Percentiles rank a stretch among this genome's conserved stretches.
Conservation (phyloP, 2,329 filamentous ascomycete species). For the Phyllosticta citriasiana region DNA sequence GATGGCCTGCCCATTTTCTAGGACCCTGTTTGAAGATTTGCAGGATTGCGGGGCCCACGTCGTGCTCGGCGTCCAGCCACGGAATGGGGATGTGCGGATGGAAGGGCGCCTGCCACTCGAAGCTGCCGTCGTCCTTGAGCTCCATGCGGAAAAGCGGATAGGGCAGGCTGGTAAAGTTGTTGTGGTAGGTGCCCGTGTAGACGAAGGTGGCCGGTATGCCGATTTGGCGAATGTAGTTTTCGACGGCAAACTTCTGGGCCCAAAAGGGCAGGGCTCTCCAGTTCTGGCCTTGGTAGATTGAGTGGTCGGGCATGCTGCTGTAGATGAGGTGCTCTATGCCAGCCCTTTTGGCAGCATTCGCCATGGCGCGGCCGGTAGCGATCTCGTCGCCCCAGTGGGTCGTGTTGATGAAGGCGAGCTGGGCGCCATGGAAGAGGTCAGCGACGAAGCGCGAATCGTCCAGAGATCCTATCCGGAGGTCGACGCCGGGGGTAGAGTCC, state of each 20-base stretch:
- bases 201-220: slow-evolving; percentile 82
- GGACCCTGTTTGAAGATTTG: slow-evolving; percentile 94
- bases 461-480: slow-evolving; percentile 54
- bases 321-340: slow-evolving; percentile 89
- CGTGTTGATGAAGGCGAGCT: slow-evolving; percentile 94
- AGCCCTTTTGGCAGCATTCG: slow-evolving; percentile 76
- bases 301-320: slow-evolving; percentile 94
- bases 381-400: slow-evolving; percentile 95
- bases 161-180: slow-evolving; percentile 89
- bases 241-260: slow-evolving; percentile 85
- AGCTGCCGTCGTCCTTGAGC: slow-evolving; percentile 71
- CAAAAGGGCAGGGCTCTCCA: slow-evolving; percentile 86
- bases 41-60: slow-evolving; percentile 81
- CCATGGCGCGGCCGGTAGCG: slow-evolving; percentile 76
- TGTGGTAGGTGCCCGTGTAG: slow-evolving; percentile 97
- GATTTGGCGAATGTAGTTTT: slow-evolving; percentile 79
- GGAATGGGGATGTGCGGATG: slow-evolving; percentile 81
- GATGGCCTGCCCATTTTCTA: slow-evolving; percentile 67
- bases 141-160: slow-evolving; percentile 97
- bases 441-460: slow-evolving; percentile 68
- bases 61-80: slow-evolving; percentile 94
- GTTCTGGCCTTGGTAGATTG: slow-evolving; percentile 54
- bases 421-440: slow-evolving; percentile 70
- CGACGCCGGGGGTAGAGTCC: slow-evolving; percentile 69
- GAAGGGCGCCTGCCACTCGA: slow-evolving; percentile 89